A percentile compares a stretch with the other conserved stretches of the same genome.
These are phyloP conservation scores for Penicillium salamii DNA, from an alignment of 495 filamentous ascomycete species.

Conservation along the genomic window DNA sequence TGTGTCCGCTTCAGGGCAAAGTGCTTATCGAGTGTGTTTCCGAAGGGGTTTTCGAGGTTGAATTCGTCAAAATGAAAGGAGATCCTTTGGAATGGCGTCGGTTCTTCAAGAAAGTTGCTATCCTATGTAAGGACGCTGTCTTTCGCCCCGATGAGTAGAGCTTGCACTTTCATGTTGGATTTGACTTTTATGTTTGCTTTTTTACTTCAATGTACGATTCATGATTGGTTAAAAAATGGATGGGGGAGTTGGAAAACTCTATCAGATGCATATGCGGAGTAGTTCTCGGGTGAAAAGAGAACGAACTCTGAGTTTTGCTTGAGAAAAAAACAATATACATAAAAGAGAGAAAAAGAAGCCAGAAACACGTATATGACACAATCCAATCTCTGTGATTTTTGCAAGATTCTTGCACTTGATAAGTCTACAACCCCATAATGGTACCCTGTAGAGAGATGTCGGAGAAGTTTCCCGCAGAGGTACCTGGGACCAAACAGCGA, in stretches of 20 bases:
- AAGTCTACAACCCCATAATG: too few relatives aligned
- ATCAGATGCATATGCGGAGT: constrained; percentile 10
- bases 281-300: too few relatives aligned
- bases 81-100: constrained; percentile 96
- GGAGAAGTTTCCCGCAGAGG: neutral
- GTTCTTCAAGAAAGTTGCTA: constrained; percentile 90
- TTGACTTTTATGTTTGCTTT: neutral
- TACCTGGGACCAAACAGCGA: neutral
- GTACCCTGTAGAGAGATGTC: neutral
- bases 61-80: constrained; percentile 91
- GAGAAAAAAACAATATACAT: too few relatives aligned
- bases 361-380: too few relatives aligned
- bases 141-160: constrained; percentile 43
- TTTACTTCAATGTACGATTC: constrained; percentile 10
- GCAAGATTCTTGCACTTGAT: too few relatives aligned
- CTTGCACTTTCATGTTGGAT: constrained; percentile 4
- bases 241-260: constrained; percentile 15
- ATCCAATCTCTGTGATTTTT: too few relatives aligned
- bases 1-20: constrained; percentile 79
- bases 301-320: too few relatives aligned
- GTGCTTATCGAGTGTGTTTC: constrained; percentile 73
- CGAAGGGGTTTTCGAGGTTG: constrained; percentile 70
- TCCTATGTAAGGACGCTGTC: constrained; percentile 81
- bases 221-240: constrained; percentile 6
- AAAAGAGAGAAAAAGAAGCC: too few relatives aligned